Base-by-base conservation (phyloP, 805 yeast species). In the Teunomyces lycoperdinae region DNA sequence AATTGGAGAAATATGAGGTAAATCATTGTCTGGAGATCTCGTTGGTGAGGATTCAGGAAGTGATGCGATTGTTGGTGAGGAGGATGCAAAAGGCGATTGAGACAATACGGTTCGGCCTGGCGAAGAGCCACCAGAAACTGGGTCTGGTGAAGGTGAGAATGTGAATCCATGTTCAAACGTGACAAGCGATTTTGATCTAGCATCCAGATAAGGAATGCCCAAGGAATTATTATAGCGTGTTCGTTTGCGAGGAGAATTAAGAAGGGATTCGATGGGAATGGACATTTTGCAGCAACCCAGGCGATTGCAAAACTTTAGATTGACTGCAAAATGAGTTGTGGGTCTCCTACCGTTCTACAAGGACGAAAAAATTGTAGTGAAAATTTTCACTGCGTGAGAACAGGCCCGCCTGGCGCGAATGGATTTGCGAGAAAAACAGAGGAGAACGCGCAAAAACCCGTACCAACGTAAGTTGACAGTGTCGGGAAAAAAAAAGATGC, bases 331-430 rank as follows among this genome's bases (percentile, higher is more conserved):
- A 38, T 38, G 41, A 11, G 16, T 11, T 35, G 39, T 24, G 11
- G 41, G 41, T 38, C 41, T 38, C 41, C 41, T 38, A 38, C 41
- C 41, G 41, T 20, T 20, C 41, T 38, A 38, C 29, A 38, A 38
- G 41, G 41, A 38, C 41, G n/a, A 14, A 38, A 17, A 9, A 20
- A 11, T 35, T 16, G 34, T 16, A 16, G 41, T 38, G 41, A 38
- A 38, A 38, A 38, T 38, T 38, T 38, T 38, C 30, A 38, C 41
- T 20, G 41, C 9, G 41, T 17, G 41, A 38, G 14, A n/a, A 38
- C 26, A n/a, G n/a, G 26, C 27, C 39, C 10, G 39, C n/a, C 20
- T 35, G 27, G 39, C 39, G 9, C 39, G n/a, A n/a, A 17, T n/a
- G 20, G n/a, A 35, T 16, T 35, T 14, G 39, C 10, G 39, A 35